These are phyloP conservation scores for Paratrimastix pyriformis DNA, from an alignment of 78 protist species.

Conservation along the genomic window DNA sequence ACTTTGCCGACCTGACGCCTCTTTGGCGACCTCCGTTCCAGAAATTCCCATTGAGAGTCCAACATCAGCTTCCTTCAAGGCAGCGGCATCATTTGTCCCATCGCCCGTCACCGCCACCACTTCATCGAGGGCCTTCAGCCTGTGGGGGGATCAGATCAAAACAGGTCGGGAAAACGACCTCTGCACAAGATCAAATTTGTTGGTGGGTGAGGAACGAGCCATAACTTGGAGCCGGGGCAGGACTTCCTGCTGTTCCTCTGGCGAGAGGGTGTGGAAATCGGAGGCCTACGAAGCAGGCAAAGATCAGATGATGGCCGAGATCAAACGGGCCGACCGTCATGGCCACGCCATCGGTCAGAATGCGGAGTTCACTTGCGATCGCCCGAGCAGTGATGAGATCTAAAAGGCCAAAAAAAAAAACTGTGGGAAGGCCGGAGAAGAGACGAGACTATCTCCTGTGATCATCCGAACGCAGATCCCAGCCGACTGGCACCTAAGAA, in stretches of 20 bases:
- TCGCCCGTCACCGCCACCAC: constrained; percentile 74
- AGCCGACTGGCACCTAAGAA: constrained; percentile 49
- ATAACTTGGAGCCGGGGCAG: constrained; percentile 64
- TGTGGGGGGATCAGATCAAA: no score
- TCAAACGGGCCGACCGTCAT: no score
- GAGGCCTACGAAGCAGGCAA: no score
- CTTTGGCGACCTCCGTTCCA: constrained; percentile 61
- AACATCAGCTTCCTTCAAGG: constrained; percentile 52
- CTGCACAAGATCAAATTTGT: constrained; percentile 70
- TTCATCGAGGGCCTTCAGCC: constrained; percentile 10
- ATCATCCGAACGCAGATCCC: constrained; percentile 73
- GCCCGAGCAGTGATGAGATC: constrained; percentile 28
- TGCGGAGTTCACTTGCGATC: constrained; percentile 34
- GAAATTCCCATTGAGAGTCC: constrained; percentile 62
- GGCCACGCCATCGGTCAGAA: constrained; percentile 5
- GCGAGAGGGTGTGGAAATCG: constrained; percentile 36
- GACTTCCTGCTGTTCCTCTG: constrained; percentile 35
- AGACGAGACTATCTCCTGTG: constrained; percentile 67
- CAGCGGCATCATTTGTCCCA: constrained; percentile 68
- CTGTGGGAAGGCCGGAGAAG: no score
- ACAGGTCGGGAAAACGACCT: no score
- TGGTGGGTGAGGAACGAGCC: constrained; percentile 76
- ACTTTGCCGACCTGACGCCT: constrained; percentile 67
- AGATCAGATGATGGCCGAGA: no score
- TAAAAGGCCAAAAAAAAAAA: constrained; percentile 31